These are phyloP conservation scores for Penicillium corylophilum DNA, from an alignment of 2,329 filamentous ascomycete genomes.

Conservation along the genomic window DNA sequence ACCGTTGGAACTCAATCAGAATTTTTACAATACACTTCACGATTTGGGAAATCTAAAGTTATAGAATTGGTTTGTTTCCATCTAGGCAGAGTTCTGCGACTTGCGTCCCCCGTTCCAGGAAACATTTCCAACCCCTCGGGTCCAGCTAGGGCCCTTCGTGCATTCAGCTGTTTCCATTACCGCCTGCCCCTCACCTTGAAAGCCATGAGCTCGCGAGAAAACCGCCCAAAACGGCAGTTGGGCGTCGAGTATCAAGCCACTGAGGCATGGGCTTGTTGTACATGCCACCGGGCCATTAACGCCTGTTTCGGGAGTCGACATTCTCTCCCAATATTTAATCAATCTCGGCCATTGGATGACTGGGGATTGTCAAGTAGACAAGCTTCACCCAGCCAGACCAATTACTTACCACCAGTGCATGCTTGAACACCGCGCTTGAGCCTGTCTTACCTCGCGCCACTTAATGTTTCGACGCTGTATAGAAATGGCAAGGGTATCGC, in stretches of 20 bases:
- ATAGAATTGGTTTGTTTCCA: neutral
- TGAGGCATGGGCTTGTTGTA: neutral
- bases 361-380: neutral
- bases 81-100: neutral
- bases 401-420: neutral
- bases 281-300: neutral
- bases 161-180: neutral
- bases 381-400: neutral
- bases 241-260: neutral
- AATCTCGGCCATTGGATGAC: neutral
- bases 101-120: neutral
- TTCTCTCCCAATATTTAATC: neutral
- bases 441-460: neutral
- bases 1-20: neutral
- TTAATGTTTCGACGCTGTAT: neutral
- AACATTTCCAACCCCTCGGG: neutral
- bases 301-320: neutral
- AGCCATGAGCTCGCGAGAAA: neutral
- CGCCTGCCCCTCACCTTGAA: neutral
- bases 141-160: neutral
- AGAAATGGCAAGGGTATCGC: neutral
- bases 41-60: neutral
- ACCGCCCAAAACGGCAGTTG: neutral
- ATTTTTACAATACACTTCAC: neutral
- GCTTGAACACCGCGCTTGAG: neutral